Evolutionary conservation across 257 asterid species (phyloP), one percentile per base, ranked within the genome.

Genomic region (Hygrophila difformis): DNA sequence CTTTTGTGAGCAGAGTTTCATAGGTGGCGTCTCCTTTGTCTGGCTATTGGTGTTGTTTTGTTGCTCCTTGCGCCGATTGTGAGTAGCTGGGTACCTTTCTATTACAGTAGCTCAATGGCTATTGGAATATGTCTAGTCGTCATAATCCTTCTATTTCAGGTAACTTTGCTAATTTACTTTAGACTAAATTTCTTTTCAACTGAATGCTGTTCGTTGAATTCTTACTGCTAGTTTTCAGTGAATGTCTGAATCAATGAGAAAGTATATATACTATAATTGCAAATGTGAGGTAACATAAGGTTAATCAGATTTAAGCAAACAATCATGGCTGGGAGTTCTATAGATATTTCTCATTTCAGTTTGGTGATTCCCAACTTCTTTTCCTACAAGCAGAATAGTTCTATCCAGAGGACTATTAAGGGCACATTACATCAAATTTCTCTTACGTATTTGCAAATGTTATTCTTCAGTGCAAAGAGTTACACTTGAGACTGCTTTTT

Each of bases 61-160:
- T 66, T 84, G 74, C 66, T 84, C 33, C 56, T 81, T 65, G 95
- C 97, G 11, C 95, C 97, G 33, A 50, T 76, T 64, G 81, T 87
- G 54, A 74, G 94, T 63, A 65, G 88, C 73, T 87, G 94, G 95
- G 94, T 84, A 58, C 97, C 94, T 12, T 87, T 87, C 56, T 87
- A 87, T 67, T 87, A 87, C 59, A 76, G 95, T 75, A 84, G 87
- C 63, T 87, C 94, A 14, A 84, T 87, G 97, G 88, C 79, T 22
- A 78, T 87, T 13, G 94, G 94, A 62, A 53, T 84, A 44, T 74
- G 87, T 57, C 93, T 87, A 64, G 93, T 84, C 24, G 64, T 87
- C 58, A 68, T 84, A 47, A 72, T 87, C 59, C 57, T 87, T 57
- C 89, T 87, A 31, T 87, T 87, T 72, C 97, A 87, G 97, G 97